Evolutionary conservation across 139 green algal genomes (phyloP).

Genomic region (Marvania coccoides): DNA sequence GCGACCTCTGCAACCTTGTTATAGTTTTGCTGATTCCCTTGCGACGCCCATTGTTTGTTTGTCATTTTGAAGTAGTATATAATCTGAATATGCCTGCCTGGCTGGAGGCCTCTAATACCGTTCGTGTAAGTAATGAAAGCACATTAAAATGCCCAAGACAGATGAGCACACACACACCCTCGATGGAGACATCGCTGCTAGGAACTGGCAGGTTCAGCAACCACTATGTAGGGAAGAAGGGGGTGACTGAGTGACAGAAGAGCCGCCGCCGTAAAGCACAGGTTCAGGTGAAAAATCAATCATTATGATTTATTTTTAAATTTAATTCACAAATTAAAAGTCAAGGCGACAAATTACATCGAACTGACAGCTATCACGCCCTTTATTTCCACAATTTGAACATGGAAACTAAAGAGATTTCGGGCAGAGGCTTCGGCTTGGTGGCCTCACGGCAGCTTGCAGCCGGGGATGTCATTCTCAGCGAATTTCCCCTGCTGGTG

Average conservation of each 20-base stretch:
- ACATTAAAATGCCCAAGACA: too few relatives aligned
- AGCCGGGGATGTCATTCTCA: constrained; percentile 16
- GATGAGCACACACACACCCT: too few relatives aligned
- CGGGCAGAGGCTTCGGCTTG: neutral
- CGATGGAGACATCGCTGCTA: too few relatives aligned
- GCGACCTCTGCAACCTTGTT: too few relatives aligned
- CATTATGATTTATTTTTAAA: too few relatives aligned
- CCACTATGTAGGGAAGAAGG: neutral
- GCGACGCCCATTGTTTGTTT: neutral
- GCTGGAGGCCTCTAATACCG: neutral
- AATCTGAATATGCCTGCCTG: neutral
- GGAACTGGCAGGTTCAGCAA: too few relatives aligned
- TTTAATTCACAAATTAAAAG: neutral
- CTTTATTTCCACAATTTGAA: neutral
- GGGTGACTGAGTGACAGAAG: neutral
- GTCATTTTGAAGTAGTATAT: neutral
- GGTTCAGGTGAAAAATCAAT: too few relatives aligned
- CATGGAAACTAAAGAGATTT: neutral
- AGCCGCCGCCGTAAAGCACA: too few relatives aligned
- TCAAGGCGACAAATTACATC: too few relatives aligned
- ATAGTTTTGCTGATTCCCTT: neutral
- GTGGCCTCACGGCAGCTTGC: neutral
- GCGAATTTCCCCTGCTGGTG: constrained; percentile 9
- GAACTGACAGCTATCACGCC: neutral
- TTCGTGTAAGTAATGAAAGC: too few relatives aligned